phyloP scores from a whole-genome alignment of 1,139 yeast genomes.

The Arxiozyma heterogenica region DNA sequence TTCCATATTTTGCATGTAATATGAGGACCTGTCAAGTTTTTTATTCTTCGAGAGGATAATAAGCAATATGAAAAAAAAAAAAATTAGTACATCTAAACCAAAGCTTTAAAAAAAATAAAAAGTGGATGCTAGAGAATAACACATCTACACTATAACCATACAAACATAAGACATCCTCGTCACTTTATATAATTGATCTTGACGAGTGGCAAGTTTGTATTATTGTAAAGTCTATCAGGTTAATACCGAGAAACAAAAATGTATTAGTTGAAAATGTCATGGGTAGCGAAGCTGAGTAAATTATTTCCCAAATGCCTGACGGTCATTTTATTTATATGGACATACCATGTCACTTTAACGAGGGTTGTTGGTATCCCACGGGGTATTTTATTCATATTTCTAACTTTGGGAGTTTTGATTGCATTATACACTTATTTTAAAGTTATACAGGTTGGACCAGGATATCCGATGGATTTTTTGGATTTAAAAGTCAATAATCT shows the following conservation, averaged over 20 bases:
- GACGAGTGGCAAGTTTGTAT: background rate
- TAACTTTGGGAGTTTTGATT: conserved; percentile 1
- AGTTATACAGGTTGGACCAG: conserved; percentile 53
- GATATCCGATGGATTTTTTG: conserved; percentile 47
- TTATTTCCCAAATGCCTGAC: conserved; percentile 24
- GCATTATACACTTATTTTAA: conserved; percentile 41
- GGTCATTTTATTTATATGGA: conserved; percentile 16
- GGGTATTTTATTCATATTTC: conserved; percentile 5
- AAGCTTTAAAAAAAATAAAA: no score
- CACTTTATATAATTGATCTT: no score
- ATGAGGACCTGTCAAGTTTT: no score
- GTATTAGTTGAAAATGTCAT: background rate
- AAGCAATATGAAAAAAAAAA: no score
- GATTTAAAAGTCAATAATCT: conserved; percentile 33
- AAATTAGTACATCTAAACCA: no score
- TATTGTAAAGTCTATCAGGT: background rate
- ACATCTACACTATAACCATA: no score
- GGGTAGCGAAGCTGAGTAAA: background rate
- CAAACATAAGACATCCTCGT: no score
- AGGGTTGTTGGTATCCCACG: conserved; percentile 12
- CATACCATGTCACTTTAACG: conserved; percentile 14
- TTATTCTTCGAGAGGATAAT: no score
- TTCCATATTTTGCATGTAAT: background rate
- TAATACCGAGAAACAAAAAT: background rate
- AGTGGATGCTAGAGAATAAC: no score